phyloP scores from a whole-genome alignment of 2,329 filamentous ascomycete species.

The Xylaria sp. region DNA sequence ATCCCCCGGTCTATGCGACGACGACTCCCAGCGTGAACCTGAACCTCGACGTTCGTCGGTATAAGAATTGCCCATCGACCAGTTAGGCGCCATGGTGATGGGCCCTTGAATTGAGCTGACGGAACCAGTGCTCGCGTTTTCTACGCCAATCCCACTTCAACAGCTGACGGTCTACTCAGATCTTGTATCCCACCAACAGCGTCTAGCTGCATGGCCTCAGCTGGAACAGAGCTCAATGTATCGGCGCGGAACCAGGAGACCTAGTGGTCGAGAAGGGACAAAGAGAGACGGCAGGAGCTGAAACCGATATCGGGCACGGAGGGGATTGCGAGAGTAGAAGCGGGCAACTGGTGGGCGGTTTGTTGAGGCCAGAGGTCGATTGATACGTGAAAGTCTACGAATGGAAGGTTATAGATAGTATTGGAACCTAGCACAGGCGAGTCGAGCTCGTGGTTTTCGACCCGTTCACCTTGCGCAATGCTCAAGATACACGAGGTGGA shows the following conservation, averaged over 20 bases:
- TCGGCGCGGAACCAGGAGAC: neutral
- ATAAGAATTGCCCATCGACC: constrained; percentile 28
- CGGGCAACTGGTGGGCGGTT: neutral
- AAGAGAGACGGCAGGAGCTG: neutral
- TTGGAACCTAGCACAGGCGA: neutral
- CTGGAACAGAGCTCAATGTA: neutral
- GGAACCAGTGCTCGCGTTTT: neutral
- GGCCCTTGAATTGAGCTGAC: constrained; percentile 2
- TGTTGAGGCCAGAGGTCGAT: neutral
- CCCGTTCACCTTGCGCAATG: neutral
- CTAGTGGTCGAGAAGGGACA: neutral
- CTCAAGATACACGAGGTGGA: neutral
- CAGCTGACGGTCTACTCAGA: constrained; percentile 27
- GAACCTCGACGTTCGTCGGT: constrained; percentile 34
- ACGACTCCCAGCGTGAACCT: constrained; percentile 23
- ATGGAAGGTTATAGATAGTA: constrained; percentile 4
- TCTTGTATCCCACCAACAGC: constrained; percentile 32
- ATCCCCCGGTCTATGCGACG: constrained; percentile 30
- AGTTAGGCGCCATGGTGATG: constrained; percentile 30
- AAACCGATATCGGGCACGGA: neutral
- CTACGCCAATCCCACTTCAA: constrained; percentile 15
- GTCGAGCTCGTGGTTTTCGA: neutral
- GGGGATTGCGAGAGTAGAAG: neutral
- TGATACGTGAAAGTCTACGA: neutral
- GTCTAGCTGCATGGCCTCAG: constrained; percentile 38